Evolutionary conservation across 495 filamentous ascomycete species (phyloP), one percentile per base, ranked within the genome.

Genomic region (Neurospora pannonica): DNA sequence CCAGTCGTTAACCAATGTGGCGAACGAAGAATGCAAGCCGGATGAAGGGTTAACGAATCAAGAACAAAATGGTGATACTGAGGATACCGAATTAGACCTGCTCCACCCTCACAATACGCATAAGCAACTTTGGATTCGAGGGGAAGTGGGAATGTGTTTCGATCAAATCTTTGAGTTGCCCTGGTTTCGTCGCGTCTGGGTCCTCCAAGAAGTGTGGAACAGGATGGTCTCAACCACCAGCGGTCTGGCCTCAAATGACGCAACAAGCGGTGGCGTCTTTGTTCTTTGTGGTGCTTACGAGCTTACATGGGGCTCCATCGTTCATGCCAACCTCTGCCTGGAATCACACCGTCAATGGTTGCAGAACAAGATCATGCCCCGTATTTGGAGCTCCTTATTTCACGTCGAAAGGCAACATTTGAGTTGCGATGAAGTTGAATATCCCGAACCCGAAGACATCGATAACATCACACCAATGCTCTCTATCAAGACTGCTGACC

Each of bases 141-240:
- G 24, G 13, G 11, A 62, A 13, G 21, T 17, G 4, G 48, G 11
- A 3, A 31, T 31, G 24, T 62, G 13, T 17, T 8, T 15, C 24
- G 13, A 31, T 11, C 24, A 31, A 31, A 4, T 72, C 38, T 72
- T 75, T 24, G 37, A 75, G n/a, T 36, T 72, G 17, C 71, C 71
- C 15, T 72, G 74, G 71, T 75, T 75, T 38, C 71, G 48, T 13
- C 71, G 74, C 4, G 74, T 75, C 38, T 75, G 74, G 74, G 74
- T 75, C 36, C 28, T 75, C 19, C 71, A 75, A 34, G 71, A 72
- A 70, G 74, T 62, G 2, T 62, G 24, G 48, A 62, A 62, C 5
- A 31, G 24, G 6, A 6, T 31, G 48, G 1, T 62, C 24, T 7
- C 48, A 17, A 62, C 13, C 2, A 31, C 24, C 48, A 21, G 24